phyloP scores from a whole-genome alignment of 1,284 basidiomycete genomes.

The Austroboletus novae-zelandiae region DNA sequence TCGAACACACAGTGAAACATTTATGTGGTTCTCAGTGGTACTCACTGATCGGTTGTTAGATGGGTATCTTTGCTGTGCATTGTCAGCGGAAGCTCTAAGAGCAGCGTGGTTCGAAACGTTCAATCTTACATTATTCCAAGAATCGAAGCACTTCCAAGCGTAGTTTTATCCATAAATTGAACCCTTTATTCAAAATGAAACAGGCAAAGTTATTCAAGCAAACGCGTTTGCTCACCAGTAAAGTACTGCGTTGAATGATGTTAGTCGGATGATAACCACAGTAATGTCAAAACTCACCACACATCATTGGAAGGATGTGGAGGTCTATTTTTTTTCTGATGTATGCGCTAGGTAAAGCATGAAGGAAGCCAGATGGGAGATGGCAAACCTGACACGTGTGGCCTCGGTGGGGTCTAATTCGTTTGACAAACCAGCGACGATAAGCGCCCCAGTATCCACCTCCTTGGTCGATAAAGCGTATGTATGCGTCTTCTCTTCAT shows the following conservation, averaged over 20 bases:
- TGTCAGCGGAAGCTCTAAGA: too few relatives aligned
- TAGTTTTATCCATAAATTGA: slow-evolving; percentile 74
- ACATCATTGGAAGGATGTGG: slow-evolving; percentile 70
- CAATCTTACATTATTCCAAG: slow-evolving; percentile 55
- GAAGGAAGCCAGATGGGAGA: not conserved
- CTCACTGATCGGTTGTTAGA: slow-evolving; percentile 54
- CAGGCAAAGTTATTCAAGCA: not conserved
- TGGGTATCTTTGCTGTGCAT: slow-evolving; percentile 45
- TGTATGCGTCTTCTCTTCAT: slow-evolving; percentile 18
- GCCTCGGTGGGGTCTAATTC: slow-evolving; percentile 49
- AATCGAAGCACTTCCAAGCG: slow-evolving; percentile 63
- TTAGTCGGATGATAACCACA: slow-evolving; percentile 1
- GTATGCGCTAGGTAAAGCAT: slow-evolving; percentile 1
- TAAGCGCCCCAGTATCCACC: slow-evolving; percentile 58
- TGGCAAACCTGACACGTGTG: slow-evolving; percentile 47
- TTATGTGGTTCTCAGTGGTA: not conserved
- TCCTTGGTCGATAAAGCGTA: slow-evolving; percentile 35
- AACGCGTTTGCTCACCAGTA: slow-evolving; percentile 44
- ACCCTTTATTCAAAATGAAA: slow-evolving; percentile 41
- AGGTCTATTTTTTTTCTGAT: slow-evolving; percentile 61
- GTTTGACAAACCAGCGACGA: slow-evolving; percentile 44
- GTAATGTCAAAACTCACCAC: slow-evolving; percentile 44
- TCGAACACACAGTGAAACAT: too few relatives aligned
- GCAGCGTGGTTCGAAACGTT: too few relatives aligned
- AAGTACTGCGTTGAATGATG: slow-evolving; percentile 39